Percentiles rank a stretch among this genome's conserved stretches.
These are phyloP conservation scores for Penicillium capsulatum DNA, from an alignment of 2,329 filamentous ascomycete species.

Conservation along the genomic window DNA sequence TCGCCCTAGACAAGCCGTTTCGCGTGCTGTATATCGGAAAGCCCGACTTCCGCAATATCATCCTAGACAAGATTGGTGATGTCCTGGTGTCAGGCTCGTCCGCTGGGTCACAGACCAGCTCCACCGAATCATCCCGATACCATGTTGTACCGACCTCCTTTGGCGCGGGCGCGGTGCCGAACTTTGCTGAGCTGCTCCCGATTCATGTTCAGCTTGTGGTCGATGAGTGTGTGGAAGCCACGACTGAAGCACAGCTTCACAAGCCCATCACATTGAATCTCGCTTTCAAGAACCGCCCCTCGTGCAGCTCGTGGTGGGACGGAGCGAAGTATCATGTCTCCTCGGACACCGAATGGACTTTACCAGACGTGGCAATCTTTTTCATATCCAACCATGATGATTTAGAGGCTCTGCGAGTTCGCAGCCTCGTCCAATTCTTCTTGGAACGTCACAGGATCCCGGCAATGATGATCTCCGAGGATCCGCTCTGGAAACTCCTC, in stretches of 20 bases:
- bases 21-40: slow-evolving; percentile 44
- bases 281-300: slow-evolving; percentile 38
- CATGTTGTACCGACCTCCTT: slow-evolving; percentile 49
- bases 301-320: slow-evolving; percentile 37
- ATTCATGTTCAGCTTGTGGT: slow-evolving; percentile 47
- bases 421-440: slow-evolving; percentile 37
- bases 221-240: slow-evolving; percentile 43
- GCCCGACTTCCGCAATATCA: slow-evolving; percentile 36
- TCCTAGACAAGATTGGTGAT: slow-evolving; percentile 48
- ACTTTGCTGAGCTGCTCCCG: slow-evolving; percentile 48
- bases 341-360: slow-evolving; percentile 40
- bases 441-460: slow-evolving; percentile 44
- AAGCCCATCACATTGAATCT: slow-evolving; percentile 34
- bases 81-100: slow-evolving; percentile 42
- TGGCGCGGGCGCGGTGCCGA: slow-evolving; percentile 42
- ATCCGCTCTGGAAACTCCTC: slow-evolving; percentile 41
- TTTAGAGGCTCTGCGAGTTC: slow-evolving; percentile 24
- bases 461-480: slow-evolving; percentile 44
- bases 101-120: slow-evolving; percentile 31
- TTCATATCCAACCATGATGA: slow-evolving; percentile 40
- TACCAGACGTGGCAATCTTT: slow-evolving; percentile 46
- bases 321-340: slow-evolving; percentile 37
- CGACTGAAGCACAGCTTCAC: slow-evolving; percentile 21
- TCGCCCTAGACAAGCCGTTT: slow-evolving; percentile 43
- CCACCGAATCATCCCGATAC: slow-evolving; percentile 43